phyloP scores from a whole-genome alignment of 257 asterid genomes.

The Plectranthus barbatus region DNA sequence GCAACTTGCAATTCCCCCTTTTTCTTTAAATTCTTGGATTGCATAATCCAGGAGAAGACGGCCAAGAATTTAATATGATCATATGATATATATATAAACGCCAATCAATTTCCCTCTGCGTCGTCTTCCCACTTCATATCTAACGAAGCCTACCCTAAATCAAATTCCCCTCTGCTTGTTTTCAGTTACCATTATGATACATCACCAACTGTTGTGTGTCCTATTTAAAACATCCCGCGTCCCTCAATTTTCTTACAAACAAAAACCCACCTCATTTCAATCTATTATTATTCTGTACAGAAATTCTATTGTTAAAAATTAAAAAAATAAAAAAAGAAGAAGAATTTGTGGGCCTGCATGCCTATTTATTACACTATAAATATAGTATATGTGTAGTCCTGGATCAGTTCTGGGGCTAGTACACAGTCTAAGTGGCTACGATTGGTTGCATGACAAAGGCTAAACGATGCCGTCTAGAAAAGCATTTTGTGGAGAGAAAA shows the following conservation, averaged over 20 bases:
- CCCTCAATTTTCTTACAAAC: too few species aligned
- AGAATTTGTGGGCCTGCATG: too few species aligned
- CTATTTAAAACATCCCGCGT: too few species aligned
- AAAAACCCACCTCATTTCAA: too few species aligned
- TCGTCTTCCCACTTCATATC: conserved; percentile 22
- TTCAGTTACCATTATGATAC: too few species aligned
- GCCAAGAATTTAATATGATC: not conserved
- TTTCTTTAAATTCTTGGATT: not conserved
- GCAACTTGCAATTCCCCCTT: not conserved
- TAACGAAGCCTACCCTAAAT: not conserved
- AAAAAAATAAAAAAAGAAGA: too few species aligned
- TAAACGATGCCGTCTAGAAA: conserved; percentile 46
- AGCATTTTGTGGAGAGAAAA: too few species aligned
- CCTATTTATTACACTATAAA: too few species aligned
- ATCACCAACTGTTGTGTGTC: too few species aligned
- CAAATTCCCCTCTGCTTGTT: not conserved
- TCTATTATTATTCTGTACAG: too few species aligned
- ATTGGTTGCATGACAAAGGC: conserved; percentile 30
- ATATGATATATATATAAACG: too few species aligned
- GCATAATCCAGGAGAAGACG: not conserved
- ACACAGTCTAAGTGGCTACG: conserved; percentile 13
- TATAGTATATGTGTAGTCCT: not conserved
- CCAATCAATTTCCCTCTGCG: not conserved
- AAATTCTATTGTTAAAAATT: too few species aligned
- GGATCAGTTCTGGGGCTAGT: conserved; percentile 16